phyloP scores from a whole-genome alignment of 148 eudicot genomes.

The Camellia granthamiana region DNA sequence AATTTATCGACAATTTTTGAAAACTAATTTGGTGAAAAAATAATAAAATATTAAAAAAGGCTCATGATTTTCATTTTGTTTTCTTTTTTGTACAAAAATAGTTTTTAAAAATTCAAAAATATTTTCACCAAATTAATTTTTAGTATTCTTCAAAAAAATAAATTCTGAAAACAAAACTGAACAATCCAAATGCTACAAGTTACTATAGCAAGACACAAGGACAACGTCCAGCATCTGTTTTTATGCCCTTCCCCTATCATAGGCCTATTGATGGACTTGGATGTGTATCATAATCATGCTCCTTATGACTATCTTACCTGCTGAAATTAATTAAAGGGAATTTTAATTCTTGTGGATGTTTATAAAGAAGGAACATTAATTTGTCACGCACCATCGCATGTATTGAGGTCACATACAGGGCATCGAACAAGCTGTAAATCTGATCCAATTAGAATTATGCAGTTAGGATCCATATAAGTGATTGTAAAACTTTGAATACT shows the following conservation, averaged over 20 bases:
- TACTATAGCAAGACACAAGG: background rate
- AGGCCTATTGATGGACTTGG: background rate
- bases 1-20: background rate
- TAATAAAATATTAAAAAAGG: no score
- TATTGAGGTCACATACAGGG: conserved; percentile 90
- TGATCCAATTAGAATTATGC: conserved; percentile 22
- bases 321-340: background rate
- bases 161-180: no score
- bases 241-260: background rate
- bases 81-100: no score
- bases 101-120: no score
- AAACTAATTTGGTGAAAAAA: no score
- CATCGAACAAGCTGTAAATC: conserved; percentile 98
- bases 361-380: background rate
- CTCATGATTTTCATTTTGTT: no score
- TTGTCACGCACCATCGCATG: conserved; percentile 80
- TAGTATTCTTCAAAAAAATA: no score
- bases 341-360: background rate
- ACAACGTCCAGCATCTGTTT: background rate
- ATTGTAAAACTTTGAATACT: background rate
- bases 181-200: background rate
- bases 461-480: background rate
- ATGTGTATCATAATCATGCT: background rate
- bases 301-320: background rate
- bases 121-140: no score